phyloP scores from a whole-genome alignment of 2,329 filamentous ascomycete species.

The Corniculantispora saksenae region DNA sequence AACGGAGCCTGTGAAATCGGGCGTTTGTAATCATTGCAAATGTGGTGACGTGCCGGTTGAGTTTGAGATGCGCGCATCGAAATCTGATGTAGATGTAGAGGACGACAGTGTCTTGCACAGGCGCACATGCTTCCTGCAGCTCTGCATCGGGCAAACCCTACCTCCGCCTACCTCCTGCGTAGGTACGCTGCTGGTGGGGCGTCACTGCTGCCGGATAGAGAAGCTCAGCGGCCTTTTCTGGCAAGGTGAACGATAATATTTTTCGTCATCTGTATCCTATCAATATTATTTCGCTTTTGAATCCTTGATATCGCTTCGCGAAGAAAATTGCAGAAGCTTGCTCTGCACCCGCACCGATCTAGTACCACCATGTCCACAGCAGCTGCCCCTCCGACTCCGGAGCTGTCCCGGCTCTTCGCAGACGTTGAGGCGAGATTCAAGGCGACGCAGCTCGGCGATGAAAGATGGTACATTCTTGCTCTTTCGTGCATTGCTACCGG shows the following conservation, averaged over 20 bases:
- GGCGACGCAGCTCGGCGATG: conserved; percentile 6
- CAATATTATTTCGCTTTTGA: background rate
- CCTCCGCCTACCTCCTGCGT: background rate
- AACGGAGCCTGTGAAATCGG: conserved; percentile 10
- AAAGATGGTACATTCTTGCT: conserved; percentile 22
- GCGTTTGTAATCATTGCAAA: background rate
- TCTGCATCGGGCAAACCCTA: conserved; percentile 12
- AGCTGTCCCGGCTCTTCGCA: conserved; percentile 6
- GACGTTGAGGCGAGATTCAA: conserved; percentile 15
- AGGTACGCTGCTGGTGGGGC: background rate
- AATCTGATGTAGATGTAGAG: background rate
- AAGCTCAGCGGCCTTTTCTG: background rate
- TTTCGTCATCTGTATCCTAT: too few relatives aligned
- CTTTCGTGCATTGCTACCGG: conserved; percentile 22
- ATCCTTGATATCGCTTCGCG: background rate
- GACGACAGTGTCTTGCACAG: background rate
- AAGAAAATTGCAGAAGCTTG: background rate
- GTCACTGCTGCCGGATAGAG: background rate
- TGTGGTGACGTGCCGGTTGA: background rate
- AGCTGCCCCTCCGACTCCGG: conserved; percentile 4
- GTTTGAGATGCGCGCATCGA: background rate
- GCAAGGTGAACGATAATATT: background rate
- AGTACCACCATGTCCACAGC: background rate
- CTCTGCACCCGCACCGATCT: background rate
- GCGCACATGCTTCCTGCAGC: background rate